phyloP scores from a whole-genome alignment of 2,329 filamentous ascomycete genomes.

The Trichothecium roseum region DNA sequence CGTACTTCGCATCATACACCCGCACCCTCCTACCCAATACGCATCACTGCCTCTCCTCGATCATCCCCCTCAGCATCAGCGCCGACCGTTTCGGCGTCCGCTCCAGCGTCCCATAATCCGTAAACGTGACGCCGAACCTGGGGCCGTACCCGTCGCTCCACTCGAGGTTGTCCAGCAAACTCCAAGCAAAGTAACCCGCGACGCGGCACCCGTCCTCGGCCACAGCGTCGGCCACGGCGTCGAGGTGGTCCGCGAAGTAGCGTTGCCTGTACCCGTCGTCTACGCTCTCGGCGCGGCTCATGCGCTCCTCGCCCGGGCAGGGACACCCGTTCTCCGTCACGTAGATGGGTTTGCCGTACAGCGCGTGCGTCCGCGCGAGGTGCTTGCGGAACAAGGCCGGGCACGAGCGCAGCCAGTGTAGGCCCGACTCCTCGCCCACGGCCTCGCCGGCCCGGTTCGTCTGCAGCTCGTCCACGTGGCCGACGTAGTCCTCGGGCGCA shows the following conservation, averaged over 20 bases:
- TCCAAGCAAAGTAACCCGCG: constrained; percentile 21
- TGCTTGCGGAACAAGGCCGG: constrained; percentile 17
- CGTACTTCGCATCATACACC: too few species aligned
- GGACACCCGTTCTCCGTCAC: constrained; percentile 23
- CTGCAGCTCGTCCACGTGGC: constrained; percentile 21
- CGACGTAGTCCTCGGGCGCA: constrained; percentile 18
- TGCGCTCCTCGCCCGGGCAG: constrained; percentile 21
- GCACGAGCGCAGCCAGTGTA: constrained; percentile 22
- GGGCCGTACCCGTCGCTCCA: constrained; percentile 28
- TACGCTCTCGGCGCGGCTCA: constrained; percentile 22
- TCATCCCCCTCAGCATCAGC: constrained; percentile 14
- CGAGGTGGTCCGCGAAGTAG: constrained; percentile 27
- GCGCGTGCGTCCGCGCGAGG: constrained; percentile 12
- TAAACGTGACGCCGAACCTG: constrained; percentile 25
- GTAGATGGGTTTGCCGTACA: constrained; percentile 17
- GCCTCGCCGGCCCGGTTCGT: constrained; percentile 17
- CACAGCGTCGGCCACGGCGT: constrained; percentile 20
- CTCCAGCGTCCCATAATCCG: constrained; percentile 24
- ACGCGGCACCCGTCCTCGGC: constrained; percentile 9
- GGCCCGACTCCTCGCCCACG: constrained; percentile 19
- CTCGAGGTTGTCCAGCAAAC: constrained; percentile 19
- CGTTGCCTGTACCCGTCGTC: constrained; percentile 23
- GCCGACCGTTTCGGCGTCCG: constrained; percentile 27
- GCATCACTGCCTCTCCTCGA: neutral
- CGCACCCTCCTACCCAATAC: too few species aligned